Conservation (phyloP, 2,329 filamentous ascomycete species). For the Pyricularia pennisetigena region DNA sequence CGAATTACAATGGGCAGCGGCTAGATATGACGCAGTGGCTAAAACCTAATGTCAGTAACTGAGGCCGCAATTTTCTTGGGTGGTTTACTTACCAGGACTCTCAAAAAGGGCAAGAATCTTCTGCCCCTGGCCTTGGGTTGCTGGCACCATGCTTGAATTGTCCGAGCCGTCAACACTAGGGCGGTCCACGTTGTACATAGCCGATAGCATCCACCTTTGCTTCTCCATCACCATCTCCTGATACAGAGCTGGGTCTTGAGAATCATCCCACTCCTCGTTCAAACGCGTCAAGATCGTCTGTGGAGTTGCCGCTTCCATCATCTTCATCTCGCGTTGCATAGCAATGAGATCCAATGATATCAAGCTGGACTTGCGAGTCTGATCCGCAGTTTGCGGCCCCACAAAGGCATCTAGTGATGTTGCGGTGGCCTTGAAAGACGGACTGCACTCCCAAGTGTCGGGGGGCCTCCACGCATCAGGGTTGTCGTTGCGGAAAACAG, state of each 20-base stretch:
- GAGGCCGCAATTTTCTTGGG: constrained; percentile 5
- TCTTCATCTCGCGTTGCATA: constrained; percentile 42
- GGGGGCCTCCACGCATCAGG: constrained; percentile 35
- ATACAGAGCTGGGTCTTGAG: constrained; percentile 37
- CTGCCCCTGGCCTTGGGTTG: not conserved
- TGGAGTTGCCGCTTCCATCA: constrained; percentile 43
- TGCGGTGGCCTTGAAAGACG: constrained; percentile 13
- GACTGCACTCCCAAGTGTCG: constrained; percentile 29
- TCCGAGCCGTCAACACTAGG: constrained; percentile 7
- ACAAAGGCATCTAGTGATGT: constrained; percentile 2
- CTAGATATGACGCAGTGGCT: constrained; percentile 41
- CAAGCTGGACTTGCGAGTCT: constrained; percentile 6
- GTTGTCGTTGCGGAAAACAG: constrained; percentile 21
- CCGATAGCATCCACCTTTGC: constrained; percentile 23
- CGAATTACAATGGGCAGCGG: constrained; percentile 28
- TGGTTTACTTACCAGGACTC: constrained; percentile 29
- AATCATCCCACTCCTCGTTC: constrained; percentile 40
- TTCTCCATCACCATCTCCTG: constrained; percentile 36
- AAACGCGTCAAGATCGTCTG: constrained; percentile 44
- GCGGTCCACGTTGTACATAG: constrained; percentile 36
- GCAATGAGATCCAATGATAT: constrained; percentile 22
- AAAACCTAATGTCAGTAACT: constrained; percentile 7
- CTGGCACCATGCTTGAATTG: constrained; percentile 3
- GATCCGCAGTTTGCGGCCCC: constrained; percentile 6
- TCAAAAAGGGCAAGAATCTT: constrained; percentile 42